Conservation (phyloP, 768 basidiomycete species). For the Paxillus rubicundulus region DNA sequence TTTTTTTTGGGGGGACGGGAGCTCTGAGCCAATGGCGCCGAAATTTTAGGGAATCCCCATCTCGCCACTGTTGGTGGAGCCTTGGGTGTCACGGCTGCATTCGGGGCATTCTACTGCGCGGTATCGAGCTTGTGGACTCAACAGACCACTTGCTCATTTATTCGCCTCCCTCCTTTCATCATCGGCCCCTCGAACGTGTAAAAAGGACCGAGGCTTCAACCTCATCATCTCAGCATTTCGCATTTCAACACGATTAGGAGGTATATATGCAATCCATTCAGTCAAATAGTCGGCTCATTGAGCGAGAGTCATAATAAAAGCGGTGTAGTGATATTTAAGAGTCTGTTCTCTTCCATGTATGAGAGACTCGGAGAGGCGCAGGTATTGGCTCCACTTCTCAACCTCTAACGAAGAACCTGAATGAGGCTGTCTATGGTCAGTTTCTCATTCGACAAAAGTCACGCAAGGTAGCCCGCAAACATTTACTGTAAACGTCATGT, state of each 20-base stretch:
- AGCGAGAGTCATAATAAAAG: not conserved
- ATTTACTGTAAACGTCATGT: too few species aligned
- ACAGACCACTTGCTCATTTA: conserved; percentile 26
- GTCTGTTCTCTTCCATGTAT: not conserved
- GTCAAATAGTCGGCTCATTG: not conserved
- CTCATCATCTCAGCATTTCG: not conserved
- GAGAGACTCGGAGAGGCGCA: conserved; percentile 3
- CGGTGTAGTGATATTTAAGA: too few species aligned
- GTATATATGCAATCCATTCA: not conserved
- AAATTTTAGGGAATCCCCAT: conserved; percentile 18
- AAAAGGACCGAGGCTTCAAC: not conserved
- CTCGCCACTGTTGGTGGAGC: conserved; percentile 28
- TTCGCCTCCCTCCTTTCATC: conserved; percentile 24
- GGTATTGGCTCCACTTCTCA: conserved; percentile 63
- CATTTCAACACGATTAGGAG: not conserved
- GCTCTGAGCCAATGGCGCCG: not conserved
- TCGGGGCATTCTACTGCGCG: conserved; percentile 29
- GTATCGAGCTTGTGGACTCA: conserved; percentile 29
- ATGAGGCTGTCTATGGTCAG: conserved; percentile 39
- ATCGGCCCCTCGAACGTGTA: conserved; percentile 15
- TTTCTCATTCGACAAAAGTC: not conserved
- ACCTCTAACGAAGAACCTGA: conserved; percentile 46
- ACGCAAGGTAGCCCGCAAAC: too few species aligned
- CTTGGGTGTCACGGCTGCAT: conserved; percentile 25
- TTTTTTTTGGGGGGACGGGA: not conserved